Percentiles rank a stretch among this genome's conserved stretches.
These are phyloP conservation scores for Diddensiella santjacobensis DNA, from an alignment of 805 yeast genomes.

Conservation along the genomic window DNA sequence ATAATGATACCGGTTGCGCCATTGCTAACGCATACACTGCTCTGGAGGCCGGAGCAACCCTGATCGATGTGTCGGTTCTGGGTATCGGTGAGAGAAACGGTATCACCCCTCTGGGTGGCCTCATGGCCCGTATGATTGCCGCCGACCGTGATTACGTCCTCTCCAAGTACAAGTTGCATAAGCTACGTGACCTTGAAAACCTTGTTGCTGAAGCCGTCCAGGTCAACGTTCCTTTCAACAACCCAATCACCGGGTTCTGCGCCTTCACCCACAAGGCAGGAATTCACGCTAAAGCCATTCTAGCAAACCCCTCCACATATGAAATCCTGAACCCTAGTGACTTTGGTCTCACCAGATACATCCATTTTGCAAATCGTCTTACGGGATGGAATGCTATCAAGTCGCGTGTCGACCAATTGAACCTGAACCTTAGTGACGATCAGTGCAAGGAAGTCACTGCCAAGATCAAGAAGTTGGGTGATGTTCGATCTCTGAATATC, in stretches of 20 bases:
- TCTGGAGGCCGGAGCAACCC: constrained; percentile 93
- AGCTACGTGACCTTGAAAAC: constrained; percentile 91
- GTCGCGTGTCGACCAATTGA: constrained; percentile 95
- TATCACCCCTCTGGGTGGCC: constrained; percentile 94
- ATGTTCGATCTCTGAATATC: constrained; percentile 86
- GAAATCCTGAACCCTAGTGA: constrained; percentile 93
- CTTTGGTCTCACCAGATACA: constrained; percentile 92
- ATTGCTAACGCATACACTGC: constrained; percentile 98
- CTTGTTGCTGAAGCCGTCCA: constrained; percentile 96
- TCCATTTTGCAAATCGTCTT: constrained; percentile 95
- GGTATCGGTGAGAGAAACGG: constrained; percentile 99
- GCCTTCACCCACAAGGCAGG: constrained; percentile 99
- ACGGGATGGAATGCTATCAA: constrained; percentile 99
- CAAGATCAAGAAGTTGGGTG: constrained; percentile 92
- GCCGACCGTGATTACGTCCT: constrained; percentile 95
- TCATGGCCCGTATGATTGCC: constrained; percentile 99
- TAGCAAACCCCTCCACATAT: constrained; percentile 98
- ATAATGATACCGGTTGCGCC: constrained; percentile 98
- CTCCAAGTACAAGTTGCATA: constrained; percentile 91
- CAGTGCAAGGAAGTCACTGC: constrained; percentile 93
- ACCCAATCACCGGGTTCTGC: constrained; percentile 98
- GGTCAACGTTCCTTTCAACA: constrained; percentile 95
- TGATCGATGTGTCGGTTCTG: constrained; percentile 90
- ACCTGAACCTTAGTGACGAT: constrained; percentile 81
- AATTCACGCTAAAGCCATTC: constrained; percentile 96